A percentile compares a stretch with the other conserved stretches of the same genome.
Evolutionary conservation across 2,329 filamentous ascomycete genomes (phyloP).

Genomic region (Westerdykella aurantiaca): DNA sequence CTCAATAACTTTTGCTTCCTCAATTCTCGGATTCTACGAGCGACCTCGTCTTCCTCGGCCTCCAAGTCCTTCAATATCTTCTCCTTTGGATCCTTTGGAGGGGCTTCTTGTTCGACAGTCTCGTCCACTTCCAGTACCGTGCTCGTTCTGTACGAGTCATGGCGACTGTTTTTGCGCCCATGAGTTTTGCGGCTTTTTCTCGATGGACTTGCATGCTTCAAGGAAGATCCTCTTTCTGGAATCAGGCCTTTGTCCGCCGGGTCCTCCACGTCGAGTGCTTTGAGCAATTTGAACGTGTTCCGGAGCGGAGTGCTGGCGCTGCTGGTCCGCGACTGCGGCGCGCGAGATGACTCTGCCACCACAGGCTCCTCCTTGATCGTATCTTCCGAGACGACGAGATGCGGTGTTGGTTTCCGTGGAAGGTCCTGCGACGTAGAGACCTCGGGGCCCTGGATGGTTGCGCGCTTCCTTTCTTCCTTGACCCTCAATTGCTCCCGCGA

Average conservation of each 20-base stretch:
- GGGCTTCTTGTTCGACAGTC: conserved; percentile 17
- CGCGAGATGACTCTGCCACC: conserved; percentile 22
- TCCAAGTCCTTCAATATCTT: conserved; percentile 31
- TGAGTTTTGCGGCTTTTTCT: conserved; percentile 26
- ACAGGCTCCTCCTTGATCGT: conserved; percentile 35
- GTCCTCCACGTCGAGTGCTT: conserved; percentile 18
- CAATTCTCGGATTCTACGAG: conserved; percentile 52
- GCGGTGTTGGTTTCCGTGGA: conserved; percentile 16
- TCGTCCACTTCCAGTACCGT: conserved; percentile 24
- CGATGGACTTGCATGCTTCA: conserved; percentile 30
- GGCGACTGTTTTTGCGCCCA: conserved; percentile 17
- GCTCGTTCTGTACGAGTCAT: conserved; percentile 23
- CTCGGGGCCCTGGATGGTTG: conserved; percentile 41
- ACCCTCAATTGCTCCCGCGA: conserved; percentile 62
- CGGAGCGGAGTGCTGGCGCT: conserved; percentile 29
- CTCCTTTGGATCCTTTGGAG: conserved; percentile 12
- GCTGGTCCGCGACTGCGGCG: conserved; percentile 26
- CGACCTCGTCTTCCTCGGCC: conserved; percentile 51
- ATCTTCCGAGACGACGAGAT: conserved; percentile 30
- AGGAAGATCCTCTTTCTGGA: conserved; percentile 30
- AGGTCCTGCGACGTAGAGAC: conserved; percentile 29
- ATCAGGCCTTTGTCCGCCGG: conserved; percentile 27
- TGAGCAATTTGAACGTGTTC: conserved; percentile 21
- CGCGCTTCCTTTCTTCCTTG: conserved; percentile 58
- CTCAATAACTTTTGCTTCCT: conserved; percentile 53